Percentiles rank a stretch among this genome's conserved stretches.
Conservation (phyloP, 768 basidiomycete genomes). For the Russula sp. region DNA sequence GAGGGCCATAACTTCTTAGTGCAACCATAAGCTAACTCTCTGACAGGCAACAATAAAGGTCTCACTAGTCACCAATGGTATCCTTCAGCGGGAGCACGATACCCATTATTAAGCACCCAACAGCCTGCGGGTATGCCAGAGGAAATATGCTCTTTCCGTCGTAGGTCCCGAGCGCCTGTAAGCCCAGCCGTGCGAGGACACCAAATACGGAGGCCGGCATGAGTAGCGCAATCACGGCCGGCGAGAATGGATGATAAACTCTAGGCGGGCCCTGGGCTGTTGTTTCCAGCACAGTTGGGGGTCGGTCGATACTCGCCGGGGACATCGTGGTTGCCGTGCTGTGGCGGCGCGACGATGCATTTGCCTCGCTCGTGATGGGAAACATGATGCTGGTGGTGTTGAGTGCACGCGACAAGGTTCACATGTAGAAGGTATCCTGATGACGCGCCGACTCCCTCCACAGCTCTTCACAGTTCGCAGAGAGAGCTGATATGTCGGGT, state of each 20-base stretch:
- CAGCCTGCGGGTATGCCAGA: constrained; percentile 78
- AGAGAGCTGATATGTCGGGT: background rate
- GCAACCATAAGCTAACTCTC: background rate
- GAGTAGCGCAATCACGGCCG: constrained; percentile 65
- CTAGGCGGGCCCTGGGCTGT: constrained; percentile 35
- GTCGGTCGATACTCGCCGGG: constrained; percentile 44
- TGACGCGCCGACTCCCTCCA: background rate
- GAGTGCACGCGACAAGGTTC: background rate
- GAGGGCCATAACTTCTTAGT: constrained; percentile 70
- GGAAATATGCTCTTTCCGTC: constrained; percentile 75
- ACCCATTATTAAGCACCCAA: constrained; percentile 94
- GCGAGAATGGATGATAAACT: constrained; percentile 52
- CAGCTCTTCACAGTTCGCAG: background rate
- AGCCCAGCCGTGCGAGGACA: constrained; percentile 75
- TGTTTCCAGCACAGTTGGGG: constrained; percentile 38
- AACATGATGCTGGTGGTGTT: background rate
- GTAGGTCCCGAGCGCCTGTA: constrained; percentile 71
- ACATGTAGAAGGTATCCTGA: background rate
- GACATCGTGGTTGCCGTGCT: constrained; percentile 38
- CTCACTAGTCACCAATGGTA: constrained; percentile 73
- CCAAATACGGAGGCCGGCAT: constrained; percentile 84
- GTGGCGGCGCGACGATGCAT: background rate
- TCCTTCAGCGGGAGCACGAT: constrained; percentile 66
- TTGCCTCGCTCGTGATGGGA: background rate
- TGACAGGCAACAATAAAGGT: constrained; percentile 23